phyloP scores from a whole-genome alignment of 2,329 filamentous ascomycete species.

The Volutella citrinella region DNA sequence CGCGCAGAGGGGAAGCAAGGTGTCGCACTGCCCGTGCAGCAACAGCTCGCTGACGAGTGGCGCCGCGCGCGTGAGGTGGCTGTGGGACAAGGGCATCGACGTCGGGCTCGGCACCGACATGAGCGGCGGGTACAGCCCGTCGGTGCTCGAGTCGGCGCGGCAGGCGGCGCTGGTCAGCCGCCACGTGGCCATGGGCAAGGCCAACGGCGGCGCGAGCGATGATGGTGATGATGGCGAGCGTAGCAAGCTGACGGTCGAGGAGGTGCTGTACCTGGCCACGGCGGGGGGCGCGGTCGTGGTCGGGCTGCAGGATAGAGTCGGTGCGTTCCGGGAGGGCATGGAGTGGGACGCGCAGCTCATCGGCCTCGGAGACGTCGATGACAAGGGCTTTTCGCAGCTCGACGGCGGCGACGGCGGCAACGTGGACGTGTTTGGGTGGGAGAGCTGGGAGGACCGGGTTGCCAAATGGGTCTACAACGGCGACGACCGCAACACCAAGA shows the following conservation, averaged over 20 bases:
- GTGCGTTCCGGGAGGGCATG: constrained; percentile 82
- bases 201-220: constrained; percentile 19
- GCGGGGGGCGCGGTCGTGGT: constrained; percentile 82
- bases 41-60: constrained; percentile 83
- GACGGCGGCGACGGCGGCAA: constrained; percentile 40
- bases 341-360: constrained; percentile 90
- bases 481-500: constrained; percentile 84
- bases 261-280: constrained; percentile 83
- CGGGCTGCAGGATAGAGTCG: constrained; percentile 68
- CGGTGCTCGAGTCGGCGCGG: constrained; percentile 77
- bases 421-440: constrained; percentile 89
- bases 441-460: constrained; percentile 80
- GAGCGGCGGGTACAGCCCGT: constrained; percentile 80
- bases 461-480: constrained; percentile 95
- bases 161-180: constrained; percentile 78
- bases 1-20: constrained; percentile 56
- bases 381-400: constrained; percentile 28
- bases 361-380: constrained; percentile 51
- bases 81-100: constrained; percentile 71
- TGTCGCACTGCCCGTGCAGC: constrained; percentile 83
- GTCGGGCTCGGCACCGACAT: constrained; percentile 91
- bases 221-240: constrained; percentile 36
- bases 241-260: constrained; percentile 75
- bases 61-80: constrained; percentile 67
- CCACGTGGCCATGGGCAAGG: constrained; percentile 58